phyloP scores from a whole-genome alignment of 768 basidiomycete genomes.

The Rhodotorula diobovata region DNA sequence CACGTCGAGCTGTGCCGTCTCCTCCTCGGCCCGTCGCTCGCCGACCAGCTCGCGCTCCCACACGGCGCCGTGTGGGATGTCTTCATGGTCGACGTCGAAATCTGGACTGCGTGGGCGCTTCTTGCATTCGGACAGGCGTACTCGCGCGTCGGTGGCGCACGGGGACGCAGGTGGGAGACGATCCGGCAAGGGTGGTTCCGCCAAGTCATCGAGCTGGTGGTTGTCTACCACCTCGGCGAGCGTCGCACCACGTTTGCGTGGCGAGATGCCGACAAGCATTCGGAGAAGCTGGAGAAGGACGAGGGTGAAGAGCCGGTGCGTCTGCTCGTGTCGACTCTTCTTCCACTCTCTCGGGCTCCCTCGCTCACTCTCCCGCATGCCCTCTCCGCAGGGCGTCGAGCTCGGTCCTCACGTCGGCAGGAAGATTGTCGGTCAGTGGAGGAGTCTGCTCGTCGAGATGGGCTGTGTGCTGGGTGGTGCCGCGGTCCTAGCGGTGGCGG shows the following conservation, averaged over 20 bases:
- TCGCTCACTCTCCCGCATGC: neutral
- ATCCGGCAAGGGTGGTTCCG: slow-evolving; percentile 39
- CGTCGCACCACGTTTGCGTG: slow-evolving; percentile 43
- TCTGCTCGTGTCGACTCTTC: neutral
- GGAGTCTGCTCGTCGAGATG: slow-evolving; percentile 17
- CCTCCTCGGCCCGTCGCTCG: slow-evolving; percentile 42
- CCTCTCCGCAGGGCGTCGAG: slow-evolving; percentile 5
- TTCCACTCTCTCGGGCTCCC: neutral
- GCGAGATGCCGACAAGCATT: slow-evolving; percentile 33
- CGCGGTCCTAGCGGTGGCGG: neutral
- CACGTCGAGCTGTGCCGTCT: slow-evolving; percentile 43
- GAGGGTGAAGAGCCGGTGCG: slow-evolving; percentile 34
- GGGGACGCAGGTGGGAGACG: slow-evolving; percentile 42
- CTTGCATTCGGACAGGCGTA: slow-evolving; percentile 41
- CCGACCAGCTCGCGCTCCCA: slow-evolving; percentile 44
- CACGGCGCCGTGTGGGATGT: slow-evolving; percentile 10
- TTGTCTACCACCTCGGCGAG: slow-evolving; percentile 45
- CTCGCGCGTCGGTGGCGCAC: neutral
- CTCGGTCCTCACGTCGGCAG: slow-evolving; percentile 7
- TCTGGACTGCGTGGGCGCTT: slow-evolving; percentile 26
- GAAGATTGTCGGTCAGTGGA: slow-evolving; percentile 8
- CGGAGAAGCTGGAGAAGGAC: slow-evolving; percentile 30
- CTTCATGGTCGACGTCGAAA: slow-evolving; percentile 8
- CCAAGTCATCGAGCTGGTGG: slow-evolving; percentile 42
- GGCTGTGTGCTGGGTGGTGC: slow-evolving; percentile 1